Evolutionary conservation across 805 yeast species (phyloP).

Genomic region (Lachancea kluyveri): DNA sequence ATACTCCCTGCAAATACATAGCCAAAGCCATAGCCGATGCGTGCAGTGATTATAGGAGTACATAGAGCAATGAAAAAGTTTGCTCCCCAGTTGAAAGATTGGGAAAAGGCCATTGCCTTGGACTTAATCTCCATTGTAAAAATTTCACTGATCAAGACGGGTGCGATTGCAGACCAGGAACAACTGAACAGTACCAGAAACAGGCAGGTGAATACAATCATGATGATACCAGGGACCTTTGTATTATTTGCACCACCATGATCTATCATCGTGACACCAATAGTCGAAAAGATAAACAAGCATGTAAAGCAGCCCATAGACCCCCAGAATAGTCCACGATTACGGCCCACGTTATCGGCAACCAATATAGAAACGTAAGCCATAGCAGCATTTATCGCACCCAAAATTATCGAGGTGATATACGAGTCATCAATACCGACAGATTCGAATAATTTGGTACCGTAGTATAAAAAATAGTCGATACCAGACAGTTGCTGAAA

Average conservation of each 20-base stretch:
- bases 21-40: slow-evolving; percentile 57
- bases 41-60: slow-evolving; percentile 53
- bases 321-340: slow-evolving; percentile 35
- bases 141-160: slow-evolving; percentile 41
- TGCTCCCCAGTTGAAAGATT: slow-evolving; percentile 47
- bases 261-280: slow-evolving; percentile 38
- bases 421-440: slow-evolving; percentile 49
- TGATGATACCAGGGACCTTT: slow-evolving; percentile 41
- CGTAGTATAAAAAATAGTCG: slow-evolving; percentile 63
- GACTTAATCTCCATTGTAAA: slow-evolving; percentile 62
- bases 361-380: slow-evolving; percentile 43
- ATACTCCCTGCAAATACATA: slow-evolving; percentile 48
- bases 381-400: slow-evolving; percentile 46
- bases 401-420: slow-evolving; percentile 48
- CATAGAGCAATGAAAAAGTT: slow-evolving; percentile 54
- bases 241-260: slow-evolving; percentile 28
- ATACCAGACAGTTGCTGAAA: slow-evolving; percentile 51
- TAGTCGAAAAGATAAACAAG: slow-evolving; percentile 44
- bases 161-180: slow-evolving; percentile 53
- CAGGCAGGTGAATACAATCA: slow-evolving; percentile 50
- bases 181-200: slow-evolving; percentile 47
- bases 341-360: slow-evolving; percentile 47
- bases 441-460: slow-evolving; percentile 51
- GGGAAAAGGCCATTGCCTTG: slow-evolving; percentile 45
- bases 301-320: slow-evolving; percentile 44